Evolutionary conservation across 805 yeast genomes (phyloP), one percentile per base, ranked within the genome.

Genomic region (Wickerhamomyces subpelliculosus): DNA sequence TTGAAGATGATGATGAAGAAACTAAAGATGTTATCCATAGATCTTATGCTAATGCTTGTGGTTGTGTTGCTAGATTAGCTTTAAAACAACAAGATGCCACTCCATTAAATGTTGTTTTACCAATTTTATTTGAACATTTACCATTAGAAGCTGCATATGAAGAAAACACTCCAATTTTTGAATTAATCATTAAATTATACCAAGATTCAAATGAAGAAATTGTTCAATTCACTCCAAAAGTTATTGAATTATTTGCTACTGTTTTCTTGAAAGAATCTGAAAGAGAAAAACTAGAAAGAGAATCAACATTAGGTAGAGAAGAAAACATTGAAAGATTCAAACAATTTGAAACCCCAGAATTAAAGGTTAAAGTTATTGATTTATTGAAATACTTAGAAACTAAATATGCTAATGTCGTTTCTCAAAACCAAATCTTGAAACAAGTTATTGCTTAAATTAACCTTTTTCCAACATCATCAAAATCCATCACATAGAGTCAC

Each of bases 1-100:
- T 57, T 33, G 73, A 64, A 39, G 76, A 68, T 40, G 84, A 77
- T 44, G 87, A 80, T 52, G 94, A 82, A 48, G 90, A 84, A 60
- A 71, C 85, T 25, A 74, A 73, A 54, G 95, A 87, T 47, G 82
- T 78, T 43, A 75, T 85, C 51, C 80, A 81, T 64, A 75, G 95
- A 67, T 78, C 94, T 6, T 78, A 76, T 49, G 96, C 97, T 43
- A 93, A 93, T 61, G 96, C 96, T 5, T 83, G 93, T 61, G 98
- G 98, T 32, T 93, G 97, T 73, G 95, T 89, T 41, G 89, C 96
- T 14, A 79, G 98, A 64, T 72, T 93, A 84, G 75, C 84, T 12
- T 67, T 85, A 60, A 80, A 82, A 57, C 74, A 84, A 59, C 78
- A 76, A 52, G 65, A 63, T 27, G 73, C 82, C 27, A 78, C 89